These are phyloP conservation scores for Fusarium torreyae DNA, from an alignment of 2,329 filamentous ascomycete genomes.

Conservation along the genomic window DNA sequence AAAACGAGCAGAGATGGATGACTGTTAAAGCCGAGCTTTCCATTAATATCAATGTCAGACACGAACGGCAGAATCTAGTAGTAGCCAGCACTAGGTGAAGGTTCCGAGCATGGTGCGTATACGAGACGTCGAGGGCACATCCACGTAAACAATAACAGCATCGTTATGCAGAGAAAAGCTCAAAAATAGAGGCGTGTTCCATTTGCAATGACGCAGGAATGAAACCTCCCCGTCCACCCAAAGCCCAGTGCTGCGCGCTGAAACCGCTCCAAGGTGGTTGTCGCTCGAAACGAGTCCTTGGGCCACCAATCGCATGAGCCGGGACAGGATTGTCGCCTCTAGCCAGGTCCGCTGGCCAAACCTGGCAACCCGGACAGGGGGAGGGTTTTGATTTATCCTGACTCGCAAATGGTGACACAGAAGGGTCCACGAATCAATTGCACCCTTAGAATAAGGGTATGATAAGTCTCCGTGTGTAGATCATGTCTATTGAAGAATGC, in stretches of 20 bases:
- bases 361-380: slow-evolving; percentile 25
- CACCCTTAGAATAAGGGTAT: not conserved
- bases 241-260: slow-evolving; percentile 37
- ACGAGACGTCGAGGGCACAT: slow-evolving; percentile 6
- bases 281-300: slow-evolving; percentile 24
- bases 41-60: not conserved
- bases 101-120: slow-evolving; percentile 10
- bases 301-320: slow-evolving; percentile 34
- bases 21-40: slow-evolving; percentile 2
- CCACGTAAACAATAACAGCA: slow-evolving; percentile 27
- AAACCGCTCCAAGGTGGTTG: slow-evolving; percentile 34
- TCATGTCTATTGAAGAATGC: not conserved
- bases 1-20: slow-evolving; percentile 8
- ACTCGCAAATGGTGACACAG: slow-evolving; percentile 9
- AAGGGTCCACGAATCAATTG: slow-evolving; percentile 14
- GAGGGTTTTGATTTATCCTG: slow-evolving; percentile 19
- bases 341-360: slow-evolving; percentile 30
- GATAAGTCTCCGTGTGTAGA: slow-evolving; percentile 5
- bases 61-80: not conserved
- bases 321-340: slow-evolving; percentile 16
- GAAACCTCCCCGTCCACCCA: slow-evolving; percentile 40
- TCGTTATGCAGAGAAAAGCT: slow-evolving; percentile 12
- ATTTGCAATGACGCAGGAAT: slow-evolving; percentile 45
- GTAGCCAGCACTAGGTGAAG: not conserved
- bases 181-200: slow-evolving; percentile 34